Percentiles rank a stretch among this genome's conserved stretches.
Conservation (phyloP, 495 filamentous ascomycete species). For the Haplographium delicatum region DNA sequence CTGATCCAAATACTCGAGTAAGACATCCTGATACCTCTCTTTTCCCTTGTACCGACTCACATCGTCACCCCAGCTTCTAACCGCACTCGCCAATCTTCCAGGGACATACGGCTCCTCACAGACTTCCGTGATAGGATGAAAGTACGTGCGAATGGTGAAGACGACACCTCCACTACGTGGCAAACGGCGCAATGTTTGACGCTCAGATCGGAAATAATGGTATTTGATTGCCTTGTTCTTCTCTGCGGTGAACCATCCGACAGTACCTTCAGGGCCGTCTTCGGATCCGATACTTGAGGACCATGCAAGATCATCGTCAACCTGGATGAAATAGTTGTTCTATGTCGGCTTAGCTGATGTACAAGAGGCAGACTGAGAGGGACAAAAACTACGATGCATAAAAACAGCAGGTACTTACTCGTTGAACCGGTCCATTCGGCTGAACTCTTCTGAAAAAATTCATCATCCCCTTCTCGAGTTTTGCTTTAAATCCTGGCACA, state of each 20-base stretch:
- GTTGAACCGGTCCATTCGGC: slow-evolving; percentile 58
- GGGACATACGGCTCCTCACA: slow-evolving; percentile 66
- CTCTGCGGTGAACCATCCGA: slow-evolving; percentile 72
- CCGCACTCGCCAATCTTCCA: slow-evolving; percentile 62
- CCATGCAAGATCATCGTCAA: slow-evolving; percentile 69
- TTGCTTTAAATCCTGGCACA: slow-evolving; percentile 72
- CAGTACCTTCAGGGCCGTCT: slow-evolving; percentile 46
- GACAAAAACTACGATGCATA: no score
- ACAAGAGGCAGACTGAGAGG: not conserved
- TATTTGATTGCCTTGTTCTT: slow-evolving; percentile 70
- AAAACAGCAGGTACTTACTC: slow-evolving; percentile 28
- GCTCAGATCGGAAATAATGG: slow-evolving; percentile 75
- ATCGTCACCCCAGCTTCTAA: slow-evolving; percentile 84
- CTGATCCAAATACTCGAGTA: slow-evolving; percentile 77
- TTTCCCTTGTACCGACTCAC: slow-evolving; percentile 80
- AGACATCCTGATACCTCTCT: slow-evolving; percentile 70
- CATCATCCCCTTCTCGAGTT: slow-evolving; percentile 77
- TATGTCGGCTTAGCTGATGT: no score
- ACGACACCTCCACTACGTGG: slow-evolving; percentile 71
- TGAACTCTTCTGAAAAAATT: slow-evolving; percentile 68
- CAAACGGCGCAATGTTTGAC: slow-evolving; percentile 70
- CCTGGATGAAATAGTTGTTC: slow-evolving; percentile 73
- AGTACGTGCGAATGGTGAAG: slow-evolving; percentile 78
- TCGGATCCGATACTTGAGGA: slow-evolving; percentile 70
- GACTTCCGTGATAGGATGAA: slow-evolving; percentile 62